Base-by-base conservation (phyloP, 331 rosid species). In the Quercus phellos region DNA sequence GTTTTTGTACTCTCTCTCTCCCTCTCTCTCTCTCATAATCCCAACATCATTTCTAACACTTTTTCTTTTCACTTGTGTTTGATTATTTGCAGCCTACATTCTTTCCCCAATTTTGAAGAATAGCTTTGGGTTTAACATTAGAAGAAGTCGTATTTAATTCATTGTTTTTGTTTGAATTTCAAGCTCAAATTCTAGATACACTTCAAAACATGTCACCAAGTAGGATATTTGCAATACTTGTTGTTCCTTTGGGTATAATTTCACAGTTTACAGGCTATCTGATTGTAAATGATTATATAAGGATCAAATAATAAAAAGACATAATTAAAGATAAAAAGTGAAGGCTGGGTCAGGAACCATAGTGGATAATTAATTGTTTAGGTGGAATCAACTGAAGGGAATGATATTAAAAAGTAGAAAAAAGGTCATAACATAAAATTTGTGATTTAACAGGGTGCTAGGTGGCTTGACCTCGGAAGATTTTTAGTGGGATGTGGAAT, bases 381-480 rank as follows among this genome's bases (percentile, higher is more conserved):
- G 63, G 63, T 11, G 16, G 17, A 64, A 38, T 64, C 42, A 30
- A 43, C 12, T 2, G 1, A 43, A 2, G 5, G 3, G 70, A 64
- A 32, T 64, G 50, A 64, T 13, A 13, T 30, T 22, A 9, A 8
- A 43, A 43, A 43, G 14, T 0, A 3, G 12, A 11, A 11, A 43
- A 43, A 43, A 43, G 1, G 51, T 53, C 75, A 14, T 77, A 26
- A 34, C 50, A 32, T 71, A 11, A 55, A 32, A 66, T 32, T 16
- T 73, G 68, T 42, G 64, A 7, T 83, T 73, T 79, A 72, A 68
- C 80, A 94, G 99, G 92, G 21, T 83, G 87, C 89, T 74, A 85
- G 88, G 94, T 89, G 87, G 91, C 90, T 93, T 70, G 90, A 94
- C 55, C 67, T 85, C 34, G 99, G 97, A 88, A 87, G 99, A 81